Base-by-base conservation (phyloP, 306 rosid genomes). In the Prunus armeniaca region DNA sequence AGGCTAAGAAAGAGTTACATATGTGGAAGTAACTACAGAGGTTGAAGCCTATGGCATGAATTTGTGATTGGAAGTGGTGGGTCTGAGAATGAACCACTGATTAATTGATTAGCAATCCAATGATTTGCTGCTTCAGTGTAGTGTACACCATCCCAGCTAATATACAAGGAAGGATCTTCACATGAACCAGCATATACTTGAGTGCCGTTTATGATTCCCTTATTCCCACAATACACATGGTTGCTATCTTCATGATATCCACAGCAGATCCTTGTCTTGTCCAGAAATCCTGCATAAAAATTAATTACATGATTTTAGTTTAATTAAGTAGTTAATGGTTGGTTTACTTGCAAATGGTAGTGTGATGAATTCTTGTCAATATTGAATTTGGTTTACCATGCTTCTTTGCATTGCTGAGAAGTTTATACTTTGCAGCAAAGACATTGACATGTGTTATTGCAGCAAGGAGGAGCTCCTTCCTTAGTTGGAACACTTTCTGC, bases 81-180 rank as follows among this genome's bases (percentile, higher is more conserved):
- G 73, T 91, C 89, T 4, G 98, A 85, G 47, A 88, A 84, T 0
- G 88, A 91, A 60, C 98, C 97, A 30, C 72, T 54, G 38, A 86
- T 7, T 50, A 93, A 81, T 1, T 78, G 86, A 63, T 81, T 71
- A 10, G 93, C 87, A 73, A 91, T 75, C 98, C 97, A 93, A 25
- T 20, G 75, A 73, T 93, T 91, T 12, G 98, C 97, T 70, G 96
- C 91, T 51, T 91, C 97, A 0, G 96, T 89, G 76, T 93, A 89
- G 76, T 91, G 98, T 5, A 91, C 91, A 0, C 98, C 97, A 86
- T 93, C 98, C 98, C 98, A 93, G n/a, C 97, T 93, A 2, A 93
- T 86, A 47, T 88, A 57, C 51, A 63, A 61, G 3, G 93, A 93
- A 47, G 98, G 97, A 76, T 91, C 87, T 78, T 80, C 72, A 67